Conservation (phyloP, 208 protist species). For the Leishmania guyanensis region DNA sequence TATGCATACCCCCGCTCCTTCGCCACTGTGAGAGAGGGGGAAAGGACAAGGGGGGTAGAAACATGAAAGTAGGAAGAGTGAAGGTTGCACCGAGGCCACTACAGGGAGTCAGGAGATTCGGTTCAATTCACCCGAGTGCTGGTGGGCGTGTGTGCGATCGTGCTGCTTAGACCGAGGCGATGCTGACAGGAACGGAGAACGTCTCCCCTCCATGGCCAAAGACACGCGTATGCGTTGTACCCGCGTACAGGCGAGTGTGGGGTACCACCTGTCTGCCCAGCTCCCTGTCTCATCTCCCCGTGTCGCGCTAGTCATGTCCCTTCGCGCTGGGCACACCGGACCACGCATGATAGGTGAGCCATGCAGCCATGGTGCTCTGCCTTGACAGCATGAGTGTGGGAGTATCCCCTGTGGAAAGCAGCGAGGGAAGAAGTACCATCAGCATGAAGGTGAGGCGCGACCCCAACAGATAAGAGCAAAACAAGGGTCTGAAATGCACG, state of each 20-base stretch:
- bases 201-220: neutral
- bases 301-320: neutral
- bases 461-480: neutral
- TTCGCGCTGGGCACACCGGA: neutral
- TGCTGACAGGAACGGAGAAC: neutral
- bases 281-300: neutral
- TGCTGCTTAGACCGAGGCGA: neutral
- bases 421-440: neutral
- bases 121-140: neutral
- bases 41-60: slow-evolving; percentile 1
- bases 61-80: neutral
- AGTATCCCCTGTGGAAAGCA: neutral
- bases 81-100: neutral
- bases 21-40: slow-evolving; percentile 2
- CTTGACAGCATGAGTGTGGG: neutral
- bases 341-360: neutral
- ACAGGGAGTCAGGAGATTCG: neutral
- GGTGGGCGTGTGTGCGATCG: neutral
- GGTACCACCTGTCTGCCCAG: neutral
- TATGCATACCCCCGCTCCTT: neutral
- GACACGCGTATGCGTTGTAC: neutral
- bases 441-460: neutral
- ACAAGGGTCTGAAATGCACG: neutral
- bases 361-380: neutral
- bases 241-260: neutral